phyloP scores from a whole-genome alignment of 345 rosid genomes.

The Salix koriyanagi region DNA sequence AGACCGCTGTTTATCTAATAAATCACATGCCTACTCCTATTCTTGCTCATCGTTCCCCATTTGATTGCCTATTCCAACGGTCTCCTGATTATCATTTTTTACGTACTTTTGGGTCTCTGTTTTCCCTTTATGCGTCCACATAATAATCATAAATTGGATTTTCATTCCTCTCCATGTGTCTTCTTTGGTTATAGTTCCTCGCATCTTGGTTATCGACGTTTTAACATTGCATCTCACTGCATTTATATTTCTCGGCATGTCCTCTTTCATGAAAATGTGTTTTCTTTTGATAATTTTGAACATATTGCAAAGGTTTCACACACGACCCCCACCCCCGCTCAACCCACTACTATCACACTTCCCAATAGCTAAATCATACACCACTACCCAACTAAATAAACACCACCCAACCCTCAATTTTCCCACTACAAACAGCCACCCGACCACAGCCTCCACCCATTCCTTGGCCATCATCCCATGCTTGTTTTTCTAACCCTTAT shows the following conservation, averaged over 20 bases:
- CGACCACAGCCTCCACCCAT: fast-evolving
- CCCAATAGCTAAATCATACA: neutral
- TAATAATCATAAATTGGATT: too few relatives aligned
- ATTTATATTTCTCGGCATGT: neutral
- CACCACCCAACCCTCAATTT: fast-evolving
- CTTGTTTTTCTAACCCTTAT: neutral
- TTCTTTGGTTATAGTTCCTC: too few relatives aligned
- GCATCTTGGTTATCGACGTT: neutral
- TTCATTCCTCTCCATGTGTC: neutral
- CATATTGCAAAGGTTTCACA: neutral
- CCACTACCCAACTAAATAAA: neutral
- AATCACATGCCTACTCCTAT: neutral
- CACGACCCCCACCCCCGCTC: fast-evolving
- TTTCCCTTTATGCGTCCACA: neutral
- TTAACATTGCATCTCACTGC: too few relatives aligned
- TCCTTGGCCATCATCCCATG: fast-evolving
- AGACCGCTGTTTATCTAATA: too few relatives aligned
- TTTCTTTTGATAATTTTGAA: too few relatives aligned
- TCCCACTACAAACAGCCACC: fast-evolving
- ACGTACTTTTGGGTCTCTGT: neutral
- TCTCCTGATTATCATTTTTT: too few relatives aligned
- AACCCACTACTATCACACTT: neutral
- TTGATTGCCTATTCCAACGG: neutral
- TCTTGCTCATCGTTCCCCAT: neutral
- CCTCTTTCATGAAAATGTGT: too few relatives aligned